phyloP scores from a whole-genome alignment of 202 grass and related monocot genomes.

The Musa balbisiana region DNA sequence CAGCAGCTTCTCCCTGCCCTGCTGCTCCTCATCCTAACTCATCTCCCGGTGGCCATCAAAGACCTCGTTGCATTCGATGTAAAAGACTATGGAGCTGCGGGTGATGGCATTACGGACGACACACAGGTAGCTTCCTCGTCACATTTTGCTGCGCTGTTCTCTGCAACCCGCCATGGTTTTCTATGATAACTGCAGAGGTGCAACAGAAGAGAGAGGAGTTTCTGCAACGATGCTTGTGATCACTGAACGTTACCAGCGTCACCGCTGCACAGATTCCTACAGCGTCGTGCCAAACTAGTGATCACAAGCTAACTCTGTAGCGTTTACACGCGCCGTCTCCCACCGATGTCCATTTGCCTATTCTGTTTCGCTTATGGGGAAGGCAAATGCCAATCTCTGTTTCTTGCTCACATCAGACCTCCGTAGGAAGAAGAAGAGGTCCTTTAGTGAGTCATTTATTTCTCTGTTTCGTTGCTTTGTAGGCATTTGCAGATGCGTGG shows the following conservation, averaged over 20 bases:
- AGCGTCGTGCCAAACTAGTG: neutral
- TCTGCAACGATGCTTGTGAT: too few relatives aligned
- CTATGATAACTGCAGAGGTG: too few relatives aligned
- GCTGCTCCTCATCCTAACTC: neutral
- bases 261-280: neutral
- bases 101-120: neutral
- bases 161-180: too few relatives aligned
- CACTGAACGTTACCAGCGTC: too few relatives aligned
- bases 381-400: neutral
- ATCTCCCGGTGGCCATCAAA: neutral
- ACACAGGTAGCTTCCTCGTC: neutral
- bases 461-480: neutral
- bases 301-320: neutral
- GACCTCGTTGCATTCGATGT: neutral
- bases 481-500: conserved; percentile 13
- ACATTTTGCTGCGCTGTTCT: too few relatives aligned
- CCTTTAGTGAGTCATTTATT: neutral
- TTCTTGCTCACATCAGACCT: neutral
- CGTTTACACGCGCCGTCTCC: neutral
- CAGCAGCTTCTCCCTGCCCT: neutral
- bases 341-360: neutral
- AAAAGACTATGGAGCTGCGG: neutral
- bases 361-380: neutral
- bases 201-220: too few relatives aligned
- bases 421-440: neutral